These are phyloP conservation scores for Discostella stelligera DNA, from an alignment of 352 stramenopile genomes.

Conservation along the genomic window DNA sequence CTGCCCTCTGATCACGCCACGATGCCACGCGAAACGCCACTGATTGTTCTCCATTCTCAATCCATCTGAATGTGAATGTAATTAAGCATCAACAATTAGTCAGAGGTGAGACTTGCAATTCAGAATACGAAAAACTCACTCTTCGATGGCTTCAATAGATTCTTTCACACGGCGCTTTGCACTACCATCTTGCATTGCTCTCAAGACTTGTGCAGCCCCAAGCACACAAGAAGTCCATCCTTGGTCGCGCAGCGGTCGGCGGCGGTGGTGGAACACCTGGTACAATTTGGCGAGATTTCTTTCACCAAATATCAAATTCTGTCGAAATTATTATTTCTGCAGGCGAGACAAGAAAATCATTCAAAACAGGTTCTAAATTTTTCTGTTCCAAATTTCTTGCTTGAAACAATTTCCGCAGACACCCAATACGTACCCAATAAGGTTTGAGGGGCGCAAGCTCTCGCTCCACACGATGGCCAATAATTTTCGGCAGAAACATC, in stretches of 20 bases:
- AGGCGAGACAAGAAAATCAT: neutral
- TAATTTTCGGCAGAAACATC: neutral
- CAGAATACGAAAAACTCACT: constrained; percentile 42
- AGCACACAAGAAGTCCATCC: constrained; percentile 79
- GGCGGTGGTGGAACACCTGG: constrained; percentile 52
- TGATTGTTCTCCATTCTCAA: constrained; percentile 75
- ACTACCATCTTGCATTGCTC: constrained; percentile 78
- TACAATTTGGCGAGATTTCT: neutral
- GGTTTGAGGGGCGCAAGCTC: neutral
- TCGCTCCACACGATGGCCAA: neutral
- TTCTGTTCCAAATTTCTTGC: neutral
- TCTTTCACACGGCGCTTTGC: constrained; percentile 69
- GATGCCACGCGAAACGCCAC: constrained; percentile 79
- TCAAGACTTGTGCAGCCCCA: constrained; percentile 77
- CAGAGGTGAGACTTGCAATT: neutral
- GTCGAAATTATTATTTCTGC: neutral
- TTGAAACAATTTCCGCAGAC: neutral
- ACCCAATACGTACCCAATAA: too few species aligned
- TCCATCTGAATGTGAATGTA: constrained; percentile 57
- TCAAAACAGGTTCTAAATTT: neutral
- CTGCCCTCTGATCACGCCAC: constrained; percentile 77
- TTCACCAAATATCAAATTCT: neutral
- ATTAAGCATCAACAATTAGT: neutral
- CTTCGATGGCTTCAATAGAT: constrained; percentile 72
- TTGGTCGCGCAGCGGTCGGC: constrained; percentile 77